Evolutionary conservation across 371 early-diverging fungal genomes (phyloP), one percentile per base, ranked within the genome.

Genomic region (Lichtheimia corymbifera): DNA sequence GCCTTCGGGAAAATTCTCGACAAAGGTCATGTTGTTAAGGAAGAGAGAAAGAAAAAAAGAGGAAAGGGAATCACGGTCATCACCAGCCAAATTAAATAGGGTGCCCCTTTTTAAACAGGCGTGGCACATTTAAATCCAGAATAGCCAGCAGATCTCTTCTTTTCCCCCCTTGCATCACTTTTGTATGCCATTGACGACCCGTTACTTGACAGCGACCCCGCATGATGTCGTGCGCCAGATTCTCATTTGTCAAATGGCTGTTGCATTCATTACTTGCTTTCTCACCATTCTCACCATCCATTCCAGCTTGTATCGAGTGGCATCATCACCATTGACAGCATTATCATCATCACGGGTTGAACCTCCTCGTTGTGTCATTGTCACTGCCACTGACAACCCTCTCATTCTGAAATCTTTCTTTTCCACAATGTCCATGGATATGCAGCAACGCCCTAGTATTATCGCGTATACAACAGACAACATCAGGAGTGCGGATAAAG

Each of bases 1-100:
- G 5, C 76, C 76, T 14, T 58, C 14, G 1, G 76, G 73, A 30
- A 76, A 76, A n/a, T 70, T 52, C 2, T 54, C 54, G 28, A n/a
- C 11, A 41, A 54, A 54, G 3, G 54, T 41, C 54, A 54, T 54
- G 5, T 12, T 53, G n/a, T 1, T 40, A 54, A 53, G 3, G 41
- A 52, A 24, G 15, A n/a, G 13, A 22, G 6, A 15, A 28, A 52
- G 9, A 15, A 18, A 53, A 35, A 30, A 53, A 53, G 17, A 35
- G 30, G 20, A 53, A 35, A 53, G 2, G 35, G 35, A 11, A 35
- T 35, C 35, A 35, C 11, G 35, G 11, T 11, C 35, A 35, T 35
- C 35, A 0, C 2, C 35, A 35, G 35, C 35, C 35, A 35, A 11
- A 35, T 35, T 35, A 35, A 35, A 35, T 35, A 35, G 35, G 35